Base-by-base conservation (phyloP, 2,329 filamentous ascomycete genomes). In the Conoideocrella luteorostrata region DNA sequence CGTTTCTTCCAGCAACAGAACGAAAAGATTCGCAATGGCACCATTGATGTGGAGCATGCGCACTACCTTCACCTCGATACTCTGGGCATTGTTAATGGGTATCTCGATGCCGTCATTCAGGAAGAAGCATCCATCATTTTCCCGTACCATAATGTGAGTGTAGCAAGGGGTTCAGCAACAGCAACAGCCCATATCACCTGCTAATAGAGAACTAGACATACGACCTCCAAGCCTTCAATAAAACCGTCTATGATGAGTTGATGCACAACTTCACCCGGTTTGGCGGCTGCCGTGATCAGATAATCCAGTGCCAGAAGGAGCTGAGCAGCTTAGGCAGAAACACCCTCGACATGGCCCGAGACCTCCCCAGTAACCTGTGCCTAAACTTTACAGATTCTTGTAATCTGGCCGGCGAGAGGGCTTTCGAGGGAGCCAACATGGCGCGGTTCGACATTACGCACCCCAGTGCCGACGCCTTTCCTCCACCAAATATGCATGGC, bases 81-180 rank as follows among this genome's bases (percentile, higher is more conserved):
- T 0, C 63, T 88, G 0, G 82, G 83, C 26, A 83, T 88, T 47
- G 68, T 86, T 47, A 86, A 88, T 59, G 84, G 83, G 11, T 75
- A 80, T 47, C 66, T 88, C 18, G 85, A 88, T 56, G 68, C 75
- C 44, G 56, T 79, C 4, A 67, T 81, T 2, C 81, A 87, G 59
- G 69, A 69, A 13, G 71, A 75, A 12, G 75, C 65, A 48, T 80
- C 75, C 50, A 71, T 78, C 2, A 55, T 62, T 11, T 81, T 81
- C 57, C 74, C 75, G 1, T 70, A 73, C 47, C 78, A 80, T 57
- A 85, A 85, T 56, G 78, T 79, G 41, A 50, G 51, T 51, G 1
- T 46, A n/a, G n/a, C n/a, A n/a, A n/a, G n/a, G n/a, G n/a, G n/a
- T n/a, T n/a, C n/a, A n/a, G n/a, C n/a, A n/a, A n/a, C n/a, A n/a